These are phyloP conservation scores for Leccinum pachyderme DNA, from an alignment of 1,284 basidiomycete species.

Conservation along the genomic window DNA sequence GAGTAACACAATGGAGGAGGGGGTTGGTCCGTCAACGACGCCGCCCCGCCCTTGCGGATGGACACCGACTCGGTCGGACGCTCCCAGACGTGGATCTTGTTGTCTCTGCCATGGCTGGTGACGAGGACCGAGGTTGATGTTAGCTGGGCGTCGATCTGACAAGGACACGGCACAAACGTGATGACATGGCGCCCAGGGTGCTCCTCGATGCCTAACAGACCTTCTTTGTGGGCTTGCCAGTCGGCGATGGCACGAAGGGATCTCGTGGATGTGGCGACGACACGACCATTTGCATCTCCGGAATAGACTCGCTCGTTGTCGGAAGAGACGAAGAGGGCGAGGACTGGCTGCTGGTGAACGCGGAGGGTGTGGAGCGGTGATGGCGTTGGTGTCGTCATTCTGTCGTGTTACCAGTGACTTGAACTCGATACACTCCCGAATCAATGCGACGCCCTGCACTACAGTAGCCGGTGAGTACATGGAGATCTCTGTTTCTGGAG, in stretches of 20 bases:
- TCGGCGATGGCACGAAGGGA: constrained; percentile 65
- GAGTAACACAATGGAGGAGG: constrained; percentile 58
- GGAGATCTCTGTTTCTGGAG: too few relatives aligned
- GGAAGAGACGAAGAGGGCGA: constrained; percentile 54
- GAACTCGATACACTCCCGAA: too few relatives aligned
- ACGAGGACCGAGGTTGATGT: neutral
- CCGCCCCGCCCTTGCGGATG: constrained; percentile 52
- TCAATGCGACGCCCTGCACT: too few relatives aligned
- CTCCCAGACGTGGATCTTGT: constrained; percentile 75
- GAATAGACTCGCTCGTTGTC: constrained; percentile 80
- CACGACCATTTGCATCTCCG: constrained; percentile 72
- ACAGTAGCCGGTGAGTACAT: too few relatives aligned
- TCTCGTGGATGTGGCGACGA: constrained; percentile 70
- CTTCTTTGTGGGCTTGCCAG: constrained; percentile 79
- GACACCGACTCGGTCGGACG: constrained; percentile 43
- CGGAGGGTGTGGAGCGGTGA: constrained; percentile 76
- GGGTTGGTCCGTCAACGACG: constrained; percentile 47
- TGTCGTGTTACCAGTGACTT: too few relatives aligned
- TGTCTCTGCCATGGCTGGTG: constrained; percentile 76
- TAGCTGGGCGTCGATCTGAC: neutral
- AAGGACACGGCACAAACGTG: constrained; percentile 64
- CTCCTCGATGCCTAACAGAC: constrained; percentile 76
- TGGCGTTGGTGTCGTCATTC: constrained; percentile 33
- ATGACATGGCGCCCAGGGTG: constrained; percentile 56
- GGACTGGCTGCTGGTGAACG: constrained; percentile 61